phyloP scores from a whole-genome alignment of 305 asterid species.

The Solanum aculeatissimum region DNA sequence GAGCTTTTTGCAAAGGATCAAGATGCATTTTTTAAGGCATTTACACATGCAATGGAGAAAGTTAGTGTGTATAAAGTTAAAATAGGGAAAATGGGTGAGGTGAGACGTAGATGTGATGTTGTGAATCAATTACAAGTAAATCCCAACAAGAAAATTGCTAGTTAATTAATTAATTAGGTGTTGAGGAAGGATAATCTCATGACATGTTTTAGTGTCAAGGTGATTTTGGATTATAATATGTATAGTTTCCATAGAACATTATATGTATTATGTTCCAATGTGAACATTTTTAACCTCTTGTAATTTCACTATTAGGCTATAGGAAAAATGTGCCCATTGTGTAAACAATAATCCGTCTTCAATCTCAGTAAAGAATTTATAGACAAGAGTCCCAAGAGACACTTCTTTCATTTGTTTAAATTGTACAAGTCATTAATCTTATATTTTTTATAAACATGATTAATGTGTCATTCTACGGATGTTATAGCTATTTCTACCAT shows the following conservation, averaged over 20 bases:
- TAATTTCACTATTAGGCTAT: background rate
- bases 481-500: background rate
- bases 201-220: background rate
- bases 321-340: background rate
- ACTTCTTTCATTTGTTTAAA: background rate
- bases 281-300: background rate
- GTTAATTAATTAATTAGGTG: background rate
- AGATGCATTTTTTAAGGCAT: slow-evolving; percentile 42
- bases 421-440: background rate
- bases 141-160: background rate
- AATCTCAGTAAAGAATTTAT: background rate
- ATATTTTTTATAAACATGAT: background rate
- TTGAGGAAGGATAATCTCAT: background rate
- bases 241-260: background rate
- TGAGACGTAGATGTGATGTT: slow-evolving; percentile 66
- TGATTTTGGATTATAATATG: background rate
- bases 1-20: slow-evolving; percentile 57
- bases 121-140: slow-evolving; percentile 11
- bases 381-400: background rate
- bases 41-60: slow-evolving; percentile 54
- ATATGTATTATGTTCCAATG: background rate
- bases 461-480: too few species aligned
- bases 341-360: background rate
- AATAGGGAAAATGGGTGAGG: slow-evolving; percentile 64
- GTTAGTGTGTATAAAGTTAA: slow-evolving; percentile 27